These are phyloP conservation scores for Pholiota microspora DNA, from an alignment of 768 basidiomycete genomes.

Conservation along the genomic window DNA sequence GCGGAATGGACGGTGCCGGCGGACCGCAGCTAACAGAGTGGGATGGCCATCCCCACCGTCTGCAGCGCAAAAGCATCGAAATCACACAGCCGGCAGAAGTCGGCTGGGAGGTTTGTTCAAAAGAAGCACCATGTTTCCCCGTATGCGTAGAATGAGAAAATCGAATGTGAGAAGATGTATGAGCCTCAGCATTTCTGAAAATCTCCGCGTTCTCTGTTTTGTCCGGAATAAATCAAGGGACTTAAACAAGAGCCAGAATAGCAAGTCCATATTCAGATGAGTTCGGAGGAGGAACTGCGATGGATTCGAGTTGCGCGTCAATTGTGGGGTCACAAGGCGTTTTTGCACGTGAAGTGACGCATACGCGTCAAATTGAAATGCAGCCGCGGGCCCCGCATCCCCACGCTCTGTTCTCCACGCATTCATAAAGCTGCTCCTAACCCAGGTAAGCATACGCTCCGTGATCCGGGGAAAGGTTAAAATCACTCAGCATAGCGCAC, in stretches of 20 bases:
- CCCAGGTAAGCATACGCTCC: background rate
- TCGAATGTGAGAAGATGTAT: conserved; percentile 6
- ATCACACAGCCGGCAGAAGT: background rate
- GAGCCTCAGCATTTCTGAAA: background rate
- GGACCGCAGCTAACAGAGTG: background rate
- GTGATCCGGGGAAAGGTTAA: background rate
- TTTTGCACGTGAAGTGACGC: background rate
- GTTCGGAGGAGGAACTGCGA: background rate
- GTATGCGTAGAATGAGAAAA: background rate
- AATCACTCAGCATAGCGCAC: no score
- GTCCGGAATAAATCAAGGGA: no score
- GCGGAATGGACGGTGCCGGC: background rate
- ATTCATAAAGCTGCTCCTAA: no score
- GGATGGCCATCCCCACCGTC: background rate
- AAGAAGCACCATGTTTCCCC: background rate
- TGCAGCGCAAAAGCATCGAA: background rate
- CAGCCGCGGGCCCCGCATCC: no score
- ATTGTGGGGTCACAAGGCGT: background rate
- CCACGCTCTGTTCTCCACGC: no score
- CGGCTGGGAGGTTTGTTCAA: background rate
- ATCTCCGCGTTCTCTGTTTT: no score
- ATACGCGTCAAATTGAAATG: background rate
- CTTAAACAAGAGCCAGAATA: background rate
- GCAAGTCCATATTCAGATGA: no score
- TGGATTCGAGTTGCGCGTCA: background rate